Conservation (phyloP, 257 asterid genomes). For the Fraxinus americana region DNA sequence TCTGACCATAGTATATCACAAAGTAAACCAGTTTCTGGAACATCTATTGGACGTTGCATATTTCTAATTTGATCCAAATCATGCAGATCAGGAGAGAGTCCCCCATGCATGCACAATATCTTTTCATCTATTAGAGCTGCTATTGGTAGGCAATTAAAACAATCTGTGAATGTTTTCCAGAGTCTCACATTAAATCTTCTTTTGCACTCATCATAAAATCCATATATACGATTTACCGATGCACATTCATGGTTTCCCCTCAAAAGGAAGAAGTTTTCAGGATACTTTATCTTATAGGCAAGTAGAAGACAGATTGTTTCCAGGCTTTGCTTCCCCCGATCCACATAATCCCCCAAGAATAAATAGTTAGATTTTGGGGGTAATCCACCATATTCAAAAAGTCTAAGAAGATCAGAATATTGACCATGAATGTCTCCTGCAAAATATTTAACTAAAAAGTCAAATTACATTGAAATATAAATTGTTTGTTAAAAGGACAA, state of each 20-base stretch:
- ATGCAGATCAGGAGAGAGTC: slow-evolving; percentile 72
- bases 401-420: slow-evolving; percentile 75
- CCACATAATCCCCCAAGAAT: slow-evolving; percentile 80
- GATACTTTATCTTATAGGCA: slow-evolving; percentile 76
- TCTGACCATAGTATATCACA: slow-evolving; percentile 85
- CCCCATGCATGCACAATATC: slow-evolving; percentile 87
- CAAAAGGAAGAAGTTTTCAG: slow-evolving; percentile 74
- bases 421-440: slow-evolving; percentile 86
- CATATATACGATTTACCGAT: slow-evolving; percentile 73
- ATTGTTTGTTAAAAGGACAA: slow-evolving; percentile 2
- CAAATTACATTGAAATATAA: slow-evolving; percentile 4
- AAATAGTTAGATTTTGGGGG: slow-evolving; percentile 79
- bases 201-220: slow-evolving; percentile 81
- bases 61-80: slow-evolving; percentile 69
- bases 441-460: slow-evolving; percentile 6
- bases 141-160: slow-evolving; percentile 78
- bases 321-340: slow-evolving; percentile 83
- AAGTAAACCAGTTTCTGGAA: slow-evolving; percentile 72
- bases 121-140: slow-evolving; percentile 78
- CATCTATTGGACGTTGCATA: slow-evolving; percentile 69
- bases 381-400: slow-evolving; percentile 71
- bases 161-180: slow-evolving; percentile 76
- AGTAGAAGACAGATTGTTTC: slow-evolving; percentile 81
- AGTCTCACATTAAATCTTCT: slow-evolving; percentile 64
- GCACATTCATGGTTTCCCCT: slow-evolving; percentile 90